Percentiles rank a stretch among this genome's conserved stretches.
phyloP scores from a whole-genome alignment of 164 flowering plant genomes.

The Stephania cephalantha region DNA sequence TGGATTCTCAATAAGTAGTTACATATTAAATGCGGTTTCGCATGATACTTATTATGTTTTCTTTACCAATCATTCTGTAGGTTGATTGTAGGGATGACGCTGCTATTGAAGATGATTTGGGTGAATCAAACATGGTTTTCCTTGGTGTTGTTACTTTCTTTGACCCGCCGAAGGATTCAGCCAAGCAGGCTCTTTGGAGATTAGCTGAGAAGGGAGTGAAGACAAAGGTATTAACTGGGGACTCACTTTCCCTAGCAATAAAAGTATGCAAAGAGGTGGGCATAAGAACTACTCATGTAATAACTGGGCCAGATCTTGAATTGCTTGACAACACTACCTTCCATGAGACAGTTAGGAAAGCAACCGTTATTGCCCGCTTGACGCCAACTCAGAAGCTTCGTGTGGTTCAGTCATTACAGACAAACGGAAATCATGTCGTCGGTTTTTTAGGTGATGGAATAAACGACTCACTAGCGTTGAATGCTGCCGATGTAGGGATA shows the following conservation, averaged over 20 bases:
- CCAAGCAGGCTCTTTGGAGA: constrained; percentile 66
- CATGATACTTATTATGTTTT: not conserved
- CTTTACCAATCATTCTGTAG: constrained; percentile 24
- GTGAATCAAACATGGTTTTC: constrained; percentile 63
- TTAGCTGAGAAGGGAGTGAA: constrained; percentile 70
- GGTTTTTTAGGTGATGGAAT: constrained; percentile 79
- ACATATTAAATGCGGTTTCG: not conserved
- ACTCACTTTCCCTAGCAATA: constrained; percentile 56
- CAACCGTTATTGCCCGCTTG: constrained; percentile 69
- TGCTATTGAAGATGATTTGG: constrained; percentile 17
- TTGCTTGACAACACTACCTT: constrained; percentile 44
- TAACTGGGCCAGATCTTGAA: constrained; percentile 74
- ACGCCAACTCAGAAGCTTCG: constrained; percentile 74
- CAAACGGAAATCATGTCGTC: constrained; percentile 49
- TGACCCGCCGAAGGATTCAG: constrained; percentile 84
- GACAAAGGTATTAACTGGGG: constrained; percentile 72
- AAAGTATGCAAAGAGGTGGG: constrained; percentile 71
- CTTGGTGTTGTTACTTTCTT: constrained; percentile 59
- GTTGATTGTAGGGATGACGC: constrained; percentile 10
- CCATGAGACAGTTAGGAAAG: constrained; percentile 55
- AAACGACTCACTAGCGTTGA: constrained; percentile 66
- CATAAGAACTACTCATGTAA: constrained; percentile 53
- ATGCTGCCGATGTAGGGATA: constrained; percentile 71
- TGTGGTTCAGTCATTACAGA: constrained; percentile 64
- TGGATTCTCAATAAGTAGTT: too few relatives aligned